A percentile compares a stretch with the other conserved stretches of the same genome.
Evolutionary conservation across 371 early-diverging fungal genomes (phyloP).

Genomic region (Mortierella sp.): DNA sequence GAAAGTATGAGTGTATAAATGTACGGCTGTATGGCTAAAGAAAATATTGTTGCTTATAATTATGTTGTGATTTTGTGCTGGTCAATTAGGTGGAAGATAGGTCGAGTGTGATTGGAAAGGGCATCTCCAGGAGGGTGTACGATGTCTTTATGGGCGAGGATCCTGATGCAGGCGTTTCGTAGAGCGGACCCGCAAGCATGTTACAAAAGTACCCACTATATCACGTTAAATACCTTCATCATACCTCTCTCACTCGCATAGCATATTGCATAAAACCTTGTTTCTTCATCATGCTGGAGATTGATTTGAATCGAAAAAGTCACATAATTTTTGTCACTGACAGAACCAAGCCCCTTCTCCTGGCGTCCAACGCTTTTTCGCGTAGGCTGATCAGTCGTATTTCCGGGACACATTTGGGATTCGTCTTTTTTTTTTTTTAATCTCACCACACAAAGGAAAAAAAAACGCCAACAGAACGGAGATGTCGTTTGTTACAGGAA

Average conservation of each 20-base stretch:
- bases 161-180: slow-evolving; percentile 59
- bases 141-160: slow-evolving; percentile 68
- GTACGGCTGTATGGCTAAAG: no score
- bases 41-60: background rate
- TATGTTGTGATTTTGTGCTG: background rate
- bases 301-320: background rate
- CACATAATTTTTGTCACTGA: background rate
- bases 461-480: background rate
- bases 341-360: no score
- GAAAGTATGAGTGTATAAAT: background rate
- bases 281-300: no score
- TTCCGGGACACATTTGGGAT: background rate
- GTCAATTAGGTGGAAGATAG: background rate
- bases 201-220: background rate
- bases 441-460: background rate
- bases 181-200: background rate
- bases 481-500: slow-evolving; percentile 13
- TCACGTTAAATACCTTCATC: no score
- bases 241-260: no score
- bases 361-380: no score
- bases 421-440: background rate
- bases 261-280: no score
- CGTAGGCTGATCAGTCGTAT: no score
- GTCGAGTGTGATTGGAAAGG: slow-evolving; percentile 60
- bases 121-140: slow-evolving; percentile 69